Conservation (phyloP, 257 asterid species). For the Rehmannia glutinosa region DNA sequence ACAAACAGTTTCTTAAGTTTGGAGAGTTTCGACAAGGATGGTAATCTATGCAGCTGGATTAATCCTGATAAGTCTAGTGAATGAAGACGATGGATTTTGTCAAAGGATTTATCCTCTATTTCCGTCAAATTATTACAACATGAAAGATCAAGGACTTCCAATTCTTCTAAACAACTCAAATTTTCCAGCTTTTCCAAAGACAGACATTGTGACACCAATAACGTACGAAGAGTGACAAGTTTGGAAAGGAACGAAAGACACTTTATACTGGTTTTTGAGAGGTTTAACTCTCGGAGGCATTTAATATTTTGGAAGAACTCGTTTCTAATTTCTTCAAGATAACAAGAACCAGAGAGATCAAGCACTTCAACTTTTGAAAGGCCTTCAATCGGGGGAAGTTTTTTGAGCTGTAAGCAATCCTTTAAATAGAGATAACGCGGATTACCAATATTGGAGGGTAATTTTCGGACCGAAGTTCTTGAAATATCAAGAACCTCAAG, state of each 20-base stretch:
- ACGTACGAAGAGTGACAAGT: slow-evolving; percentile 16
- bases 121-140: slow-evolving; percentile 23
- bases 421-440: slow-evolving; percentile 17
- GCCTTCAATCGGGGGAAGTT: slow-evolving; percentile 19
- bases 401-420: slow-evolving; percentile 20
- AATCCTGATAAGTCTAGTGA: slow-evolving; percentile 25
- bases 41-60: slow-evolving; percentile 10
- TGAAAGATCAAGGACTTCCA: slow-evolving; percentile 35
- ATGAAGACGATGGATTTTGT: slow-evolving; percentile 17
- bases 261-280: slow-evolving; percentile 29
- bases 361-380: slow-evolving; percentile 20
- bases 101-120: slow-evolving; percentile 16
- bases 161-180: slow-evolving; percentile 6
- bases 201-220: slow-evolving; percentile 18
- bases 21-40: slow-evolving; percentile 27
- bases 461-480: slow-evolving; percentile 21
- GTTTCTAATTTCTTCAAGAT: slow-evolving; percentile 1
- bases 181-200: slow-evolving; percentile 20
- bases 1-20: slow-evolving; percentile 24
- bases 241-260: slow-evolving; percentile 17
- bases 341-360: slow-evolving; percentile 27
- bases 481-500: slow-evolving; percentile 30
- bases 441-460: slow-evolving; percentile 26
- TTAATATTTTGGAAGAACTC: slow-evolving; percentile 12
- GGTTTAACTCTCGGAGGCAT: slow-evolving; percentile 22